A percentile compares a stretch with the other conserved stretches of the same genome.
These are phyloP conservation scores for Orbilia blumenaviensis DNA, from an alignment of 2,329 filamentous ascomycete species.

Conservation along the genomic window DNA sequence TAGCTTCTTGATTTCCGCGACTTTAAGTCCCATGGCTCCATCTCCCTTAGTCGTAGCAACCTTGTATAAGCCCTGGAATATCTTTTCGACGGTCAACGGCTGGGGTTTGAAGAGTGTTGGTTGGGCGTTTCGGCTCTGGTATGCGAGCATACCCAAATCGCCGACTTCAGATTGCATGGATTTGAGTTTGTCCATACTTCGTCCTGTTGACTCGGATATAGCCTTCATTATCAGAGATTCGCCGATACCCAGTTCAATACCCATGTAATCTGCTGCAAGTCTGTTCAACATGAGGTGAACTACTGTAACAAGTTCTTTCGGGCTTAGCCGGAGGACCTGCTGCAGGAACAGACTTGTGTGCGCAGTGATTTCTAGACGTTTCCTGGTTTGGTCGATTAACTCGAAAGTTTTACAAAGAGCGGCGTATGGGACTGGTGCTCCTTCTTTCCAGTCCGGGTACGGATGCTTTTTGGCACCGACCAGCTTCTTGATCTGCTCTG, in stretches of 20 bases:
- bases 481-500: constrained; percentile 79
- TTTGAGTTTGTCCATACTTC: constrained; percentile 88
- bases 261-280: constrained; percentile 92
- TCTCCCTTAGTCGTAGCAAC: constrained; percentile 88
- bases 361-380: constrained; percentile 85
- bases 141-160: constrained; percentile 90
- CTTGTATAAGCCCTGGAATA: constrained; percentile 85
- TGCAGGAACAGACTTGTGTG: constrained; percentile 90
- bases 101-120: constrained; percentile 99
- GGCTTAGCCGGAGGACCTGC: constrained; percentile 91
- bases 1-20: constrained; percentile 94
- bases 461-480: constrained; percentile 83
- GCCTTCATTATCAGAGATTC: constrained; percentile 99
- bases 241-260: constrained; percentile 96
- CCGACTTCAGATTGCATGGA: constrained; percentile 95
- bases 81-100: constrained; percentile 82
- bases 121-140: constrained; percentile 93
- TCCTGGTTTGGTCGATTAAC: constrained; percentile 91
- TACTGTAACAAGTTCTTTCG: constrained; percentile 84
- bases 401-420: constrained; percentile 95
- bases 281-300: constrained; percentile 98
- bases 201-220: constrained; percentile 91
- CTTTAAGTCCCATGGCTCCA: constrained; percentile 88
- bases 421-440: constrained; percentile 89
- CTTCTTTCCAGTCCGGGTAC: constrained; percentile 94